These are phyloP conservation scores for Candida lessepsii DNA, from an alignment of 805 yeast genomes.

Conservation along the genomic window DNA sequence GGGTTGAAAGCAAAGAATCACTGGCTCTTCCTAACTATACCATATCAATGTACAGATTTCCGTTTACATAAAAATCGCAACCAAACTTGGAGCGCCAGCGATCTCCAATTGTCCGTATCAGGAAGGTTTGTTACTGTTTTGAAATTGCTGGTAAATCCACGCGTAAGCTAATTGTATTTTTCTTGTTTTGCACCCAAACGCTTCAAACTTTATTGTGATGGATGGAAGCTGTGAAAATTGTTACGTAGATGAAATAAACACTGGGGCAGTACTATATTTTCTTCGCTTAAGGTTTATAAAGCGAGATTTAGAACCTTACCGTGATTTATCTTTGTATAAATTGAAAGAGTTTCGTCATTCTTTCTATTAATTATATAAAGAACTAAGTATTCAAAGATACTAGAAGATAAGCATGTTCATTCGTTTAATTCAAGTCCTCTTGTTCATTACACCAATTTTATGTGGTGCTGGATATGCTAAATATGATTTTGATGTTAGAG, in stretches of 20 bases:
- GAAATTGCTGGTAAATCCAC: conserved; percentile 8
- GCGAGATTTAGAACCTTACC: too few species aligned
- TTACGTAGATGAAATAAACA: background rate
- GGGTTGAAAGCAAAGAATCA: too few species aligned
- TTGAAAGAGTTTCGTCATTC: too few species aligned
- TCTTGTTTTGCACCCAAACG: conserved; percentile 5
- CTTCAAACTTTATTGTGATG: conserved; percentile 1
- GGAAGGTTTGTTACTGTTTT: conserved; percentile 3
- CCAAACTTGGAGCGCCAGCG: background rate
- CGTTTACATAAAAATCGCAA: too few species aligned
- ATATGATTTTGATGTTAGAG: conserved; percentile 24
- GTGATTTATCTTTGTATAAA: too few species aligned
- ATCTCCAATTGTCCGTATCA: background rate
- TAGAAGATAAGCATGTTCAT: too few species aligned
- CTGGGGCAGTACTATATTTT: too few species aligned
- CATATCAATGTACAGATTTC: too few species aligned
- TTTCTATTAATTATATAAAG: too few species aligned
- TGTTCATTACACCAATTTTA: conserved; percentile 9
- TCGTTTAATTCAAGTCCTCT: background rate
- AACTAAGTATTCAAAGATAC: too few species aligned
- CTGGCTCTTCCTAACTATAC: too few species aligned
- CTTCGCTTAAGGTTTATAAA: too few species aligned
- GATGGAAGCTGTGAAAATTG: conserved; percentile 2
- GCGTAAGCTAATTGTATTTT: conserved; percentile 1
- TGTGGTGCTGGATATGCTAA: conserved; percentile 22